Evolutionary conservation across 495 filamentous ascomycete species (phyloP), one percentile per base, ranked within the genome.

Genomic region (Achaetomiella virescens): DNA sequence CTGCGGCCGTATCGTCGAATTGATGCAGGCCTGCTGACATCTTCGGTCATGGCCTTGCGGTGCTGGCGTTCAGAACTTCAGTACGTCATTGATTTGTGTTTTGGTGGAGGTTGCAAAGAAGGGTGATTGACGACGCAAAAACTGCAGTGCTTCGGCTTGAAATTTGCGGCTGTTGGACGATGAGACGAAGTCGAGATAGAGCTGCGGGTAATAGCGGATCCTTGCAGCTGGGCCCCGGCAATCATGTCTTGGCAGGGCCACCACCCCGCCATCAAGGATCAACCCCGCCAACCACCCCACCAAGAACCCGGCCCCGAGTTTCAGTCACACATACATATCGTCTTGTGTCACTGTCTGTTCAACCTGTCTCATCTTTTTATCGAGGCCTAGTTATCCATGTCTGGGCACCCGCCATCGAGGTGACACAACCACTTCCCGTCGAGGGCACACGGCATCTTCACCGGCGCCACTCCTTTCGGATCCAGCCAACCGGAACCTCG

Each of bases 1-100:
- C 25, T 22, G 51, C 29, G 41, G 51, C 51, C 41, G 41, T n/a
- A 17, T 40, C 51, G 42, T 54, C 42, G 45, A 46, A 54, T 27
- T 15, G 25, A 54, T 36, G 51, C 40, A 8, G 40, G 27, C n/a
- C n/a, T n/a, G n/a, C n/a, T n/a, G n/a, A n/a, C n/a, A n/a, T n/a
- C n/a, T n/a, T n/a, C n/a, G n/a, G n/a, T n/a, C n/a, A n/a, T n/a
- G n/a, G n/a, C n/a, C n/a, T n/a, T n/a, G n/a, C n/a, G 49, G 49
- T 43, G 24, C 38, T 43, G 49, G 49, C 43, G 11, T 43, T 43
- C 38, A 27, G 17, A 38, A 10, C 10, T 1, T 43, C 18, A 38
- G 49, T n/a, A 25, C 5, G n/a, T n/a, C n/a, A n/a, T n/a, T n/a
- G n/a, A n/a, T n/a, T n/a, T n/a, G n/a, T n/a, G n/a, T n/a, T n/a